Percentiles rank a stretch among this genome's conserved stretches.
Evolutionary conservation across 225 moss, liverwort and hornwort genomes (phyloP).

Genomic region (Straminergon stramineum): DNA sequence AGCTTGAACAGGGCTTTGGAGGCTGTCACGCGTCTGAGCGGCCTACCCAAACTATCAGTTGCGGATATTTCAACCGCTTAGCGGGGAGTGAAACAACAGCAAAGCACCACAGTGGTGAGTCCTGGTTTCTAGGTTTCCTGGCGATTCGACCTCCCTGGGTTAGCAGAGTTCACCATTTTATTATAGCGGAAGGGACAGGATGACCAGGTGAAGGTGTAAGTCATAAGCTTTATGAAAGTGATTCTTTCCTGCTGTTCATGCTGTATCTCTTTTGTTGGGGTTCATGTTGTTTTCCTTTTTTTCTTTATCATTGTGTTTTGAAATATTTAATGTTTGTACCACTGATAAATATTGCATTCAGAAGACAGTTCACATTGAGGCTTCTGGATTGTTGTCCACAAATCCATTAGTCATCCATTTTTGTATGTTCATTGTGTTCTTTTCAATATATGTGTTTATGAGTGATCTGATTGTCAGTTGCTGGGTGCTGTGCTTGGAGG

Average conservation of each 20-base stretch:
- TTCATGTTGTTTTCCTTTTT: not conserved
- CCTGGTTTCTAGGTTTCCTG: conserved; percentile 17
- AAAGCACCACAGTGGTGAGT: conserved; percentile 11
- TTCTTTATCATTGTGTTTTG: too few species aligned
- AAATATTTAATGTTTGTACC: not conserved
- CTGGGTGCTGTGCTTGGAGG: not conserved
- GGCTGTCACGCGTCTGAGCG: not conserved
- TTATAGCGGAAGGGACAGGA: conserved; percentile 12
- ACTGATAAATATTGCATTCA: not conserved
- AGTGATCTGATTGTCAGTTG: not conserved
- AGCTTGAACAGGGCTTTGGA: conserved; percentile 10
- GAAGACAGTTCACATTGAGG: not conserved
- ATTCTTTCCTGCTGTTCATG: conserved; percentile 26
- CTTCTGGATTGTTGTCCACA: not conserved
- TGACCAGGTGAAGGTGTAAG: conserved; percentile 33
- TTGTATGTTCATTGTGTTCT: not conserved
- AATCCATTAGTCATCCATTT: not conserved
- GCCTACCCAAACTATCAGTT: not conserved
- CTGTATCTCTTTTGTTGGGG: not conserved
- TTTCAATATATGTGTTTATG: not conserved
- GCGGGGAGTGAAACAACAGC: conserved; percentile 17
- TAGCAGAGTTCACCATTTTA: conserved; percentile 11
- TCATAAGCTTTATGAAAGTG: conserved; percentile 25
- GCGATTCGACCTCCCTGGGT: conserved; percentile 12
- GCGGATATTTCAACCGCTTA: conserved; percentile 7